Evolutionary conservation across 306 rosid species (phyloP).

Genomic region (Prinsepia uniflora): DNA sequence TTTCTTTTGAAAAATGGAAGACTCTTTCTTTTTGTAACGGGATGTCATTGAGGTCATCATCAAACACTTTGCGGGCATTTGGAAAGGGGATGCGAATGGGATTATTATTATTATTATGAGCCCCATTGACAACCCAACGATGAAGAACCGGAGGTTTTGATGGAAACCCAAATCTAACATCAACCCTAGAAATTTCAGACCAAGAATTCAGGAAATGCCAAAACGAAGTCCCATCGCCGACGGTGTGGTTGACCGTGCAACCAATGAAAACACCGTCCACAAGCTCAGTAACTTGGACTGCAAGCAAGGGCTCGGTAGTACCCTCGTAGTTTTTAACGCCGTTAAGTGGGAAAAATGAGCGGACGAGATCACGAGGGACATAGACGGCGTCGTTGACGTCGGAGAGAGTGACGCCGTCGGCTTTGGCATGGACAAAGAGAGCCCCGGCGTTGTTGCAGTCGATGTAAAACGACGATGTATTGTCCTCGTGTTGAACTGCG

Average conservation of each 20-base stretch:
- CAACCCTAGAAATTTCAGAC: slow-evolving; percentile 11
- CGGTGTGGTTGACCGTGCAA: slow-evolving; percentile 9
- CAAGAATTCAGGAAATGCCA: slow-evolving; percentile 9
- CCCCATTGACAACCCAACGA: background rate
- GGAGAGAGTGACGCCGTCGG: background rate
- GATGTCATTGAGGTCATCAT: background rate
- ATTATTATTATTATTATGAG: background rate
- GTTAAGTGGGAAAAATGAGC: slow-evolving; percentile 16
- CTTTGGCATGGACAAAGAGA: slow-evolving; percentile 10
- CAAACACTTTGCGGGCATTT: background rate
- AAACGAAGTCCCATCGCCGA: slow-evolving; percentile 4
- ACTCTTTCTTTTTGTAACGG: slow-evolving; percentile 9
- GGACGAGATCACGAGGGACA: slow-evolving; percentile 21
- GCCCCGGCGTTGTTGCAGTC: slow-evolving; percentile 28
- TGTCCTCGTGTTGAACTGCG: background rate
- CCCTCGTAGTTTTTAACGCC: slow-evolving; percentile 2
- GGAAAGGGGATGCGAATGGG: slow-evolving; percentile 10
- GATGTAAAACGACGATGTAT: slow-evolving; percentile 15
- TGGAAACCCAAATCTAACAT: background rate
- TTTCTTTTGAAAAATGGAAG: slow-evolving; percentile 11
- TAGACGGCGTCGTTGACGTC: slow-evolving; percentile 26
- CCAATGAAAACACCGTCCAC: slow-evolving; percentile 11
- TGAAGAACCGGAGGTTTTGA: slow-evolving; percentile 6
- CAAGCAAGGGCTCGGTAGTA: background rate
- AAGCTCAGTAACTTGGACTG: slow-evolving; percentile 31